Percentiles rank a stretch among this genome's conserved stretches.
phyloP scores from a whole-genome alignment of 371 early-diverging fungal genomes.

The Apophysomyces ossiformis region DNA sequence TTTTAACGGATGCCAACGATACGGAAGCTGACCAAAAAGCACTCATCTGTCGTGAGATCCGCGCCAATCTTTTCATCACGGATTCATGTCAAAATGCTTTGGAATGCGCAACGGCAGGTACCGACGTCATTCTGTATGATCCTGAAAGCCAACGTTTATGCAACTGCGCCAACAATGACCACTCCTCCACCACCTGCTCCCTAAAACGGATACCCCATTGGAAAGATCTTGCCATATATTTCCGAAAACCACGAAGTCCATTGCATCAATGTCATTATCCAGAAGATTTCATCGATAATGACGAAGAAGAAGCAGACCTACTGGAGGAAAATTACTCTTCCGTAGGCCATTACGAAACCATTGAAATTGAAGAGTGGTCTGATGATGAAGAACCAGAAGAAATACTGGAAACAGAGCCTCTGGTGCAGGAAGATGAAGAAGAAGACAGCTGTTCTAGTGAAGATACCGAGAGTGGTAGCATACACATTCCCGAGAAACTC shows the following conservation, averaged over 20 bases:
- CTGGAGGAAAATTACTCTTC: not conserved
- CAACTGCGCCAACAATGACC: not conserved
- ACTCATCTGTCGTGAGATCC: conserved; percentile 56
- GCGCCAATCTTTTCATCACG: conserved; percentile 55
- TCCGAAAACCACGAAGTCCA: conserved; percentile 56
- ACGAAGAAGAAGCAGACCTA: conserved; percentile 12
- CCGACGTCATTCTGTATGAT: conserved; percentile 53
- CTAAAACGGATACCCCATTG: conserved; percentile 45
- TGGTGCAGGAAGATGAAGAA: conserved; percentile 10
- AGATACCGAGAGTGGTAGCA: not conserved
- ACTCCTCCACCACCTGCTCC: too few relatives aligned
- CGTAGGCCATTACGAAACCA: conserved; percentile 24
- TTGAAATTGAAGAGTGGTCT: conserved; percentile 33
- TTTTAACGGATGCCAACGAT: conserved; percentile 48
- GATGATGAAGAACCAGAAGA: not conserved
- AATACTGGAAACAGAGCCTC: not conserved
- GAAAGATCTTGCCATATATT: conserved; percentile 52
- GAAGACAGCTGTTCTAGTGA: conserved; percentile 29
- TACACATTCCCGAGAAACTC: too few relatives aligned
- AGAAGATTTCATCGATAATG: conserved; percentile 17
- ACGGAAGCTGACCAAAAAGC: conserved; percentile 56
- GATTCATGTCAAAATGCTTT: conserved; percentile 51
- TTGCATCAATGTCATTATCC: conserved; percentile 43
- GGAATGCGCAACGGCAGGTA: conserved; percentile 47
- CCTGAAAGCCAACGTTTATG: conserved; percentile 6